Evolutionary conservation across 2,329 filamentous ascomycete genomes (phyloP).

Genomic region (Fusarium keratoplasticum): DNA sequence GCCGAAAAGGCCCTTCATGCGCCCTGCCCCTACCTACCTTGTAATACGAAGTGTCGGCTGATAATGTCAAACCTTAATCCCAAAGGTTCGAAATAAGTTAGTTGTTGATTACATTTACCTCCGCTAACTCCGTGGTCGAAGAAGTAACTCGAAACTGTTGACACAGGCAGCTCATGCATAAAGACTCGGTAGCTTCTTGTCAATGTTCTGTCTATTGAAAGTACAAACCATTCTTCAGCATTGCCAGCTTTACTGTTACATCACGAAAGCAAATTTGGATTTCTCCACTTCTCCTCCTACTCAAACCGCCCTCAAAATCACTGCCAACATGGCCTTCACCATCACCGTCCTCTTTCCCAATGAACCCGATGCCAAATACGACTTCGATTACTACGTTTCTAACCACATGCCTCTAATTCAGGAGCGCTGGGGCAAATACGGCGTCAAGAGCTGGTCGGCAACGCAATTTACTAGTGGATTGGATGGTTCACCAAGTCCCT

Average conservation of each 20-base stretch:
- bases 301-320: not conserved
- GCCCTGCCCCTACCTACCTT: not conserved
- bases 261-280: not conserved
- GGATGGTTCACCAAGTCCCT: not conserved
- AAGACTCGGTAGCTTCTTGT: not conserved
- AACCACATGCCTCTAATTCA: not conserved
- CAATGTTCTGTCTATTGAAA: not conserved
- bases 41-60: not conserved
- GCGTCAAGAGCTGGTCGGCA: not conserved
- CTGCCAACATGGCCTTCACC: not conserved
- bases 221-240: not conserved
- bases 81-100: not conserved
- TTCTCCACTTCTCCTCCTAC: not conserved
- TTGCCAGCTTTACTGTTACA: not conserved
- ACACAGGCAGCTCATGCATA: not conserved
- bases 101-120: not conserved
- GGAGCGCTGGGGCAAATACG: not conserved
- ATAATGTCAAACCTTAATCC: not conserved
- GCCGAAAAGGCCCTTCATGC: not conserved
- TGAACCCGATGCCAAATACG: not conserved
- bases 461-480: not conserved
- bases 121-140: not conserved
- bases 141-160: not conserved
- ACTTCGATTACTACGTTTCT: not conserved
- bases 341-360: not conserved